These are phyloP conservation scores for Tricholoma saponaceum DNA, from an alignment of 768 basidiomycete genomes.

Conservation along the genomic window DNA sequence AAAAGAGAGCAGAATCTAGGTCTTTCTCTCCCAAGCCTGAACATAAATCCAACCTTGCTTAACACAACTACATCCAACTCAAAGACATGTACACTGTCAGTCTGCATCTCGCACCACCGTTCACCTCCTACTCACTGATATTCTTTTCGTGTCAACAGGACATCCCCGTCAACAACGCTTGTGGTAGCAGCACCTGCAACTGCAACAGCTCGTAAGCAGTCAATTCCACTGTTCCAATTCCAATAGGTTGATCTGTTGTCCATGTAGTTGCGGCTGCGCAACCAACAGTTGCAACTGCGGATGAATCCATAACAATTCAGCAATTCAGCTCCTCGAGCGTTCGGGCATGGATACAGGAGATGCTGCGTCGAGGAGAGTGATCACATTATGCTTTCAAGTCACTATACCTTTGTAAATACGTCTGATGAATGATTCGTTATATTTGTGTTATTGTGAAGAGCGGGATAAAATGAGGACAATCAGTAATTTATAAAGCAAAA, in stretches of 20 bases:
- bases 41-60: neutral
- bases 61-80: neutral
- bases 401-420: neutral
- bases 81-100: conserved; percentile 13
- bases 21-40: too few species aligned
- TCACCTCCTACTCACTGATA: neutral
- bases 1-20: neutral
- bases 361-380: neutral
- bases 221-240: neutral
- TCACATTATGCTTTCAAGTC: neutral
- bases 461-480: neutral
- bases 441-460: neutral
- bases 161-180: conserved; percentile 26
- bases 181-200: conserved; percentile 20
- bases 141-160: conserved; percentile 12
- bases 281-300: conserved; percentile 17
- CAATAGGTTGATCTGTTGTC: neutral
- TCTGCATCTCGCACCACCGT: neutral
- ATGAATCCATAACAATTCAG: neutral
- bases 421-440: neutral
- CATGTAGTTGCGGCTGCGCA: conserved; percentile 17
- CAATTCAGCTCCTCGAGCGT: neutral
- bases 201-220: conserved; percentile 21
- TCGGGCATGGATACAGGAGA: neutral
- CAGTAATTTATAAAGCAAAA: neutral